phyloP scores from a whole-genome alignment of 140 eudicot species.

The Senecio squalidus region DNA sequence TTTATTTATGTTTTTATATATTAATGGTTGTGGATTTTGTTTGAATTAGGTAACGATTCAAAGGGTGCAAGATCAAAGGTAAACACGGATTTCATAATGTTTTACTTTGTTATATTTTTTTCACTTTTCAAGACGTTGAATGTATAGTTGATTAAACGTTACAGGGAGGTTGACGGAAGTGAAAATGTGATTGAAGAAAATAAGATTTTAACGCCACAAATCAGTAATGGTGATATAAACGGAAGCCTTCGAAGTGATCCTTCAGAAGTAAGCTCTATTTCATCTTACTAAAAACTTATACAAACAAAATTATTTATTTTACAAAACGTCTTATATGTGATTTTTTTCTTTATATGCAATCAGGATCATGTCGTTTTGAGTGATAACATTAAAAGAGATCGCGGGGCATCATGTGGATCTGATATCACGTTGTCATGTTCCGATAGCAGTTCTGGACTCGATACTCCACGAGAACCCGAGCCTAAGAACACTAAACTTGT shows the following conservation, averaged over 20 bases:
- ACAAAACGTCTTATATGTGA: conserved; percentile 1
- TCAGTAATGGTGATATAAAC: conserved; percentile 40
- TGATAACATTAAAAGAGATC: conserved; percentile 34
- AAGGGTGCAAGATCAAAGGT: conserved; percentile 91
- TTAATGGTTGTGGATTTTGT: conserved; percentile 19
- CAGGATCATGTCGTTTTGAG: conserved; percentile 46
- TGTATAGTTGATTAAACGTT: background rate
- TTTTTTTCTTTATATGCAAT: conserved; percentile 6
- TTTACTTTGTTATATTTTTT: background rate
- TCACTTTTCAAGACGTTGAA: conserved; percentile 11
- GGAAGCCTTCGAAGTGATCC: conserved; percentile 34
- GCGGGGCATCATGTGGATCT: conserved; percentile 68
- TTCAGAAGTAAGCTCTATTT: conserved; percentile 47
- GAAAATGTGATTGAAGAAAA: conserved; percentile 33
- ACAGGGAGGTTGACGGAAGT: conserved; percentile 54
- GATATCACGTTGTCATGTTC: conserved; percentile 77
- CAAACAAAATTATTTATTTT: background rate
- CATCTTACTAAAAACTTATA: conserved; percentile 7
- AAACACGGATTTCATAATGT: conserved; percentile 1
- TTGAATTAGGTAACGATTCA: conserved; percentile 65
- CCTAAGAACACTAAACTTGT: conserved; percentile 21
- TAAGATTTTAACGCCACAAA: conserved; percentile 40
- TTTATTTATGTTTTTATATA: too few species aligned
- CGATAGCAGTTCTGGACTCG: conserved; percentile 69
- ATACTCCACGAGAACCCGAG: conserved; percentile 55